phyloP scores from a whole-genome alignment of 192 early-diverging fungal species.

The Coemansia sp. region DNA sequence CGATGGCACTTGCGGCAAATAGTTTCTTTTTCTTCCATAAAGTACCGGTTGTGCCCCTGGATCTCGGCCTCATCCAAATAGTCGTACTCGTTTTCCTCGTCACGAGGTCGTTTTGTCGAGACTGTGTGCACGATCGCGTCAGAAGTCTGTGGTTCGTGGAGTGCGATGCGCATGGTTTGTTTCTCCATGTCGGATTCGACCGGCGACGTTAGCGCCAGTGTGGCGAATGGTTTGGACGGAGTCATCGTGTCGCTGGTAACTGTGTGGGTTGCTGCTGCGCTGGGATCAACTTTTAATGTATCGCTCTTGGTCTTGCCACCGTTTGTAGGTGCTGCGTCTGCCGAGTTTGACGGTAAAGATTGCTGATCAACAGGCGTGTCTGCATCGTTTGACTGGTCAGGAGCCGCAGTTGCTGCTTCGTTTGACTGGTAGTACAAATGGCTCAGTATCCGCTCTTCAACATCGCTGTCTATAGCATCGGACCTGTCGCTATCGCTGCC shows the following conservation, averaged over 20 bases:
- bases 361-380: background rate
- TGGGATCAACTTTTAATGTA: background rate
- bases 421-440: conserved; percentile 45
- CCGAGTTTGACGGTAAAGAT: too few species aligned
- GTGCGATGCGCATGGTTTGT: conserved; percentile 31
- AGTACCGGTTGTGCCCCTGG: conserved; percentile 51
- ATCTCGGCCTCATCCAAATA: conserved; percentile 53
- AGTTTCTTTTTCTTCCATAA: conserved; percentile 50
- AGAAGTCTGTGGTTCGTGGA: conserved; percentile 10
- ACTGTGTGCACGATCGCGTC: conserved; percentile 10
- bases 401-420: conserved; percentile 1
- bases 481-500: conserved; percentile 17
- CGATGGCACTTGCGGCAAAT: conserved; percentile 39
- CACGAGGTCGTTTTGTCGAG: conserved; percentile 2
- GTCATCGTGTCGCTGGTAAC: background rate
- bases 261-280: background rate
- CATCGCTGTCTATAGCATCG: conserved; percentile 45
- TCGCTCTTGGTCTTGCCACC: background rate
- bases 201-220: background rate
- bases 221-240: background rate
- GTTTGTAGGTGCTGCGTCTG: background rate
- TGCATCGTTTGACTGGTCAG: background rate
- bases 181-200: conserved; percentile 17
- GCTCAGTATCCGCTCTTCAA: conserved; percentile 46
- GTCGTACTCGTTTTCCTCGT: conserved; percentile 35